These are phyloP conservation scores for Podaxis sp. DNA, from an alignment of 768 basidiomycete genomes.

Conservation along the genomic window DNA sequence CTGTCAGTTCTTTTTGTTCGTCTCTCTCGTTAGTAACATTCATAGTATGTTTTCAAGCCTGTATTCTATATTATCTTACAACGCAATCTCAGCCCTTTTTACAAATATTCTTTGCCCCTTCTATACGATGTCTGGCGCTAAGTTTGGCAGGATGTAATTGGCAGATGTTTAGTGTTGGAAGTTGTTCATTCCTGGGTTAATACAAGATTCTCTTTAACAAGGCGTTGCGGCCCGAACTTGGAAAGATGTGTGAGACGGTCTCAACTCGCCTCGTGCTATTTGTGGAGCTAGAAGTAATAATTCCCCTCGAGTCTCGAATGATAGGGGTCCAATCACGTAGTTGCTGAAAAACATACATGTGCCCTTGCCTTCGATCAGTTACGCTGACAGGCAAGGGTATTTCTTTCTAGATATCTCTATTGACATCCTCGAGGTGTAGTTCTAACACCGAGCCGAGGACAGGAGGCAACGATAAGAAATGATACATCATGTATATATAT, in stretches of 20 bases:
- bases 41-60: slow-evolving; percentile 13
- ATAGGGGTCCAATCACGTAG: too few relatives aligned
- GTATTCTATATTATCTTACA: slow-evolving; percentile 17
- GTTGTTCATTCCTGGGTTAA: not conserved
- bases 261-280: too few relatives aligned
- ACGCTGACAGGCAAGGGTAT: not conserved
- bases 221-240: not conserved
- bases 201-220: not conserved
- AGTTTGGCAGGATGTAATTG: slow-evolving; percentile 16
- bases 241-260: too few relatives aligned
- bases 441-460: not conserved
- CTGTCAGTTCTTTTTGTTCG: slow-evolving; percentile 7
- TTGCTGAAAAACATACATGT: not conserved
- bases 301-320: too few relatives aligned
- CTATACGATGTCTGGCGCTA: slow-evolving; percentile 20
- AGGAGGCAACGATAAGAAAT: not conserved
- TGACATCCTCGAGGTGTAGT: not conserved
- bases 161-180: not conserved
- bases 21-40: not conserved
- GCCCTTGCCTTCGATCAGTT: not conserved
- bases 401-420: not conserved
- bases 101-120: slow-evolving; percentile 9
- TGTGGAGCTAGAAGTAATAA: too few relatives aligned
- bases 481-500: not conserved
- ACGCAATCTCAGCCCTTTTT: slow-evolving; percentile 17